A percentile compares a stretch with the other conserved stretches of the same genome.
Conservation (phyloP, 2,329 filamentous ascomycete genomes). For the Pseudogymnoascus sp. region DNA sequence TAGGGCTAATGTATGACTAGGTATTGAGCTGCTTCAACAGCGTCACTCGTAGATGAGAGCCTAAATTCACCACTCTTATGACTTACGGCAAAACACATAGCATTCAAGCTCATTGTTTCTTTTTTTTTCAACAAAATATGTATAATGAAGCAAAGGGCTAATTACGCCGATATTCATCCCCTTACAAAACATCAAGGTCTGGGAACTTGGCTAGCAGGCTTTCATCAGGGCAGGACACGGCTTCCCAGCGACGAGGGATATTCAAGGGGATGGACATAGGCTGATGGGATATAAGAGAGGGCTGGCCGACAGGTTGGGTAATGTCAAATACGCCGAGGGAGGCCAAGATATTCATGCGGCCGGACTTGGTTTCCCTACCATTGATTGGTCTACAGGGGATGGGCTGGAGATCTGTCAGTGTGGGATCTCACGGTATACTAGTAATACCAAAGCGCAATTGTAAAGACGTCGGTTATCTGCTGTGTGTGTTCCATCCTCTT, state of each 20-base stretch:
- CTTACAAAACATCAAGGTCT: neutral
- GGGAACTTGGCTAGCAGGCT: neutral
- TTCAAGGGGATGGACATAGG: neutral
- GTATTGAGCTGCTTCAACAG: constrained; percentile 8
- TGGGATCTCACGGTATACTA: constrained; percentile 1
- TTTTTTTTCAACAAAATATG: constrained; percentile 9
- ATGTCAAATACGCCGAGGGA: constrained; percentile 7
- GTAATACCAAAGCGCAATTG: constrained; percentile 2
- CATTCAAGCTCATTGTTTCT: constrained; percentile 4
- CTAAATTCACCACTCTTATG: constrained; percentile 4
- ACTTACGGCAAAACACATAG: constrained; percentile 7
- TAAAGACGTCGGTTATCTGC: neutral
- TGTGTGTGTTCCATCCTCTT: neutral
- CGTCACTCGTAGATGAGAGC: constrained; percentile 7
- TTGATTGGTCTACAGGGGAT: neutral
- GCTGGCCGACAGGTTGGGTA: neutral
- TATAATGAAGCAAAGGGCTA: constrained; percentile 3
- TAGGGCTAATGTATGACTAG: constrained; percentile 3
- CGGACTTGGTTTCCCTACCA: constrained; percentile 1
- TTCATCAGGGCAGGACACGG: neutral
- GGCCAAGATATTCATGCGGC: neutral
- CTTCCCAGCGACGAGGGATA: neutral
- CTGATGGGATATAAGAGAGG: neutral
- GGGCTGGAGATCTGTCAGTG: neutral
- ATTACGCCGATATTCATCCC: neutral